phyloP scores from a whole-genome alignment of 2,329 filamentous ascomycete genomes.

The Paraphaeosphaeria sporulosa region DNA sequence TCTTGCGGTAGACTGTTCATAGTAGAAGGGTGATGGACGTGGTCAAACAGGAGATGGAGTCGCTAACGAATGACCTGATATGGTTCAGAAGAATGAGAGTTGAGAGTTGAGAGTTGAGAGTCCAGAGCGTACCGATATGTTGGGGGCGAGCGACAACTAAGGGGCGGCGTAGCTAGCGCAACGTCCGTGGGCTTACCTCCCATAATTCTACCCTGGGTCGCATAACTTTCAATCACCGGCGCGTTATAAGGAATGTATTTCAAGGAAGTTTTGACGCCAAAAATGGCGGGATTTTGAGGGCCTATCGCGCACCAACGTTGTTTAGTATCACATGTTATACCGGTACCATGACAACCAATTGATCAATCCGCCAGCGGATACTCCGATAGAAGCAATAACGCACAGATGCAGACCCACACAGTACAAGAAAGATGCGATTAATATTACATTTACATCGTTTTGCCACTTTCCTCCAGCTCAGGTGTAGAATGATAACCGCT shows the following conservation, averaged over 20 bases:
- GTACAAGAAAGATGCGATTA: no score
- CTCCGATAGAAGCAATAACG: no score
- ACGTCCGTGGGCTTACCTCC: background rate
- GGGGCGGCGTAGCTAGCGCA: background rate
- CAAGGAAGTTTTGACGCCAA: no score
- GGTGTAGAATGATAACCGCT: slow-evolving; percentile 21
- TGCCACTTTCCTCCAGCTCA: background rate
- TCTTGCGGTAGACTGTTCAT: slow-evolving; percentile 6
- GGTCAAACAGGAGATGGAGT: background rate
- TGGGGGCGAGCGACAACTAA: background rate
- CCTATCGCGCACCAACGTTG: no score
- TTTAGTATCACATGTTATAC: no score
- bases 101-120: background rate
- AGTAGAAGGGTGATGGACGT: background rate
- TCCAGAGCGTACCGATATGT: background rate
- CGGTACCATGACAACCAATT: no score
- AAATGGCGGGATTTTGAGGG: no score
- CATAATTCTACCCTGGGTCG: no score
- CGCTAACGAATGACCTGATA: background rate
- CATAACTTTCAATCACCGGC: no score
- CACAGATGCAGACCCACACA: no score
- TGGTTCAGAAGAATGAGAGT: background rate
- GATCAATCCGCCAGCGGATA: no score
- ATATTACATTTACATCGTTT: background rate
- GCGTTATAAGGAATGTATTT: no score